phyloP scores from a whole-genome alignment of 306 rosid species.

The Cucumis sativus region Cucumber_9930_V3 NC_026660.2:20281501-20282000 shows the following conservation, averaged over 20 bases:
- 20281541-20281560: slow-evolving; percentile 37
- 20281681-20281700: slow-evolving; percentile 62
- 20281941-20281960: slow-evolving; percentile 99
- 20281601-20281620: slow-evolving; percentile 35
- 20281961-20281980: slow-evolving; percentile 87
- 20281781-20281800: slow-evolving; percentile 39
- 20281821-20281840: slow-evolving; percentile 18
- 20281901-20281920: slow-evolving; percentile 39
- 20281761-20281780: slow-evolving; percentile 30
- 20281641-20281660: slow-evolving; percentile 42
- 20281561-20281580: slow-evolving; percentile 42
- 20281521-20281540: slow-evolving; percentile 65
- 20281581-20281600: slow-evolving; percentile 41
- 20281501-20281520: slow-evolving; percentile 55
- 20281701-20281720: slow-evolving; percentile 40
- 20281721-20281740: slow-evolving; percentile 21
- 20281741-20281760: slow-evolving; percentile 28
- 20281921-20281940: slow-evolving; percentile 54
- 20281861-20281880: slow-evolving; percentile 33
- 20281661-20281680: slow-evolving; percentile 59
- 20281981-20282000: slow-evolving; percentile 24
- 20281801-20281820: slow-evolving; percentile 31
- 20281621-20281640: slow-evolving; percentile 29
- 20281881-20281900: slow-evolving; percentile 32
- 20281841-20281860: slow-evolving; percentile 25